A percentile compares a stretch with the other conserved stretches of the same genome.
phyloP scores from a whole-genome alignment of 1,284 basidiomycete genomes.

The Laetiporus sulphureus region DNA sequence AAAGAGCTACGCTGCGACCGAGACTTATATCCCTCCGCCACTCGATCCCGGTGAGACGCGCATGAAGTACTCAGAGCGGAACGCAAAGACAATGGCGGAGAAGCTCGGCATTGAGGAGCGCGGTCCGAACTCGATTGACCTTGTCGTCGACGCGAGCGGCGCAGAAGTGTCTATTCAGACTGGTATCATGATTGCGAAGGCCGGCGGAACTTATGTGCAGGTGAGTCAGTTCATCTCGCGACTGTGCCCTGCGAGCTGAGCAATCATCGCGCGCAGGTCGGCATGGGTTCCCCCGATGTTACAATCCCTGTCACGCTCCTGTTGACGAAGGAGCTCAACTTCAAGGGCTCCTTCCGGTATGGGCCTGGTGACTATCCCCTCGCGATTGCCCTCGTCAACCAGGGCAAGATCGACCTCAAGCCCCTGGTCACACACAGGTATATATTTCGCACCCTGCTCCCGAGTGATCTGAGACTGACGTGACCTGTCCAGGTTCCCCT shows the following conservation, averaged over 20 bases:
- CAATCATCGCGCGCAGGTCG: slow-evolving; percentile 37
- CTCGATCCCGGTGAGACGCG: slow-evolving; percentile 59
- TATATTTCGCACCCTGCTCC: slow-evolving; percentile 16
- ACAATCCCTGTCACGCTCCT: slow-evolving; percentile 55
- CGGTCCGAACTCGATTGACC: slow-evolving; percentile 54
- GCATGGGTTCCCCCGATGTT: slow-evolving; percentile 64
- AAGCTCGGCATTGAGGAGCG: slow-evolving; percentile 53
- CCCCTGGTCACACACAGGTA: slow-evolving; percentile 86
- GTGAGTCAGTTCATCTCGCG: slow-evolving; percentile 24
- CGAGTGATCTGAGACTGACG: slow-evolving; percentile 14
- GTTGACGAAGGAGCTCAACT: slow-evolving; percentile 70
- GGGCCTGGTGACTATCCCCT: slow-evolving; percentile 82
- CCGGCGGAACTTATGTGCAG: slow-evolving; percentile 71
- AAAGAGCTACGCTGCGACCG: slow-evolving; percentile 82
- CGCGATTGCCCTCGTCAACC: slow-evolving; percentile 75
- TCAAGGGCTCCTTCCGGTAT: slow-evolving; percentile 87
- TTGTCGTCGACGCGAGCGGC: slow-evolving; percentile 83
- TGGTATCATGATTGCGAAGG: slow-evolving; percentile 67
- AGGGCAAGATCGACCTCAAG: slow-evolving; percentile 81
- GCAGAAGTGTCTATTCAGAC: slow-evolving; percentile 85
- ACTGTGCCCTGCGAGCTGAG: background rate
- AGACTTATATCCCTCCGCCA: slow-evolving; percentile 66
- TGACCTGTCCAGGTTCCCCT: slow-evolving; percentile 55
- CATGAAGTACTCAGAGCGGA: slow-evolving; percentile 64
- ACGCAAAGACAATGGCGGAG: slow-evolving; percentile 53